These are phyloP conservation scores for Fusarium hostae DNA, from an alignment of 2,329 filamentous ascomycete genomes.

Conservation along the genomic window DNA sequence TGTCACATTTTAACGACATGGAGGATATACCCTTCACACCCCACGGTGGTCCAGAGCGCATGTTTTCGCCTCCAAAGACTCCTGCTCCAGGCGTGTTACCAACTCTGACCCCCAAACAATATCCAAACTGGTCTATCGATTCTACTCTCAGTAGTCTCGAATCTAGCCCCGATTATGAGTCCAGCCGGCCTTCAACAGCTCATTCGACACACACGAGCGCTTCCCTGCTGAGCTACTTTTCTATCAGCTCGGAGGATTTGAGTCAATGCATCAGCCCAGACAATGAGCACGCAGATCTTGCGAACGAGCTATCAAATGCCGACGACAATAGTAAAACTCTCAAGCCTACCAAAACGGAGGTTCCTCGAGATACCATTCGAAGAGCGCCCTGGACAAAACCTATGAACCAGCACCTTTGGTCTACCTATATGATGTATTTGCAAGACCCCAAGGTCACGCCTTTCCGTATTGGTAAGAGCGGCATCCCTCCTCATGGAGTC, in stretches of 20 bases:
- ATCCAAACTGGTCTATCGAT: conserved; percentile 69
- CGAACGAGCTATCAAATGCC: conserved; percentile 39
- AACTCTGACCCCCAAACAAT: conserved; percentile 58
- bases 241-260: conserved; percentile 66
- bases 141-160: conserved; percentile 67
- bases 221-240: conserved; percentile 67
- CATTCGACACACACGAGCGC: conserved; percentile 68
- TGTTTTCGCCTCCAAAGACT: conserved; percentile 68
- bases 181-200: conserved; percentile 69
- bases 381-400: conserved; percentile 72
- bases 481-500: conserved; percentile 72
- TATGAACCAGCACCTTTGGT: conserved; percentile 74
- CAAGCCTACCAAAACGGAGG: conserved; percentile 36
- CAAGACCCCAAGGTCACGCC: conserved; percentile 76
- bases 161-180: conserved; percentile 68
- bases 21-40: conserved; percentile 46
- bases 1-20: conserved; percentile 51
- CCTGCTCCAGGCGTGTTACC: conserved; percentile 62
- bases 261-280: conserved; percentile 64
- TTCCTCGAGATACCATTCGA: conserved; percentile 49
- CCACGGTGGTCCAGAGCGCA: conserved; percentile 51
- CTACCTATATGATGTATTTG: conserved; percentile 71
- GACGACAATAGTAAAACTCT: conserved; percentile 50
- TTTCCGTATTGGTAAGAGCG: conserved; percentile 70
- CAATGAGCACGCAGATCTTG: conserved; percentile 43